Conservation (phyloP, 1,284 basidiomycete genomes). For the Cutaneotrichosporon cutaneum region DNA sequence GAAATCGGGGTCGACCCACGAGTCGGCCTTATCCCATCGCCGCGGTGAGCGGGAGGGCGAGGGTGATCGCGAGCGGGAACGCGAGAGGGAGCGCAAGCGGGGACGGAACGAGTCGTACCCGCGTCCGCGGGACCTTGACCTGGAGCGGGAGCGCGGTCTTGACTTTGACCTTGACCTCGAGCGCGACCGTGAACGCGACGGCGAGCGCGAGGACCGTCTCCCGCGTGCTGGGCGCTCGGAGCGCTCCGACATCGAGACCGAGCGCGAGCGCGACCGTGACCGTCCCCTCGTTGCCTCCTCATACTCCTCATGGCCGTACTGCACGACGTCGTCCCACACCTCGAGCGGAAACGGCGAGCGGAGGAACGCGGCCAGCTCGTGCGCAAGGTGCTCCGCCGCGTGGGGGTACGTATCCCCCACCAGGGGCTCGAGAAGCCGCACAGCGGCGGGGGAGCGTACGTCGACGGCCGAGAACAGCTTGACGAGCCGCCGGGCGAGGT, state of each 20-base stretch:
- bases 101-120: not conserved
- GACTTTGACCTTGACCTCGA: slow-evolving; percentile 17
- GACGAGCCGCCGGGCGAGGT: slow-evolving; percentile 66
- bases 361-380: slow-evolving; percentile 81
- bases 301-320: slow-evolving; percentile 48
- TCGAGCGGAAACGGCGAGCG: slow-evolving; percentile 79
- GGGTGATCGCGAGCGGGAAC: slow-evolving; percentile 19
- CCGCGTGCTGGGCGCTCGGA: too few relatives aligned
- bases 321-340: slow-evolving; percentile 74
- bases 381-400: slow-evolving; percentile 84
- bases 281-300: not conserved
- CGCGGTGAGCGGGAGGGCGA: slow-evolving; percentile 23
- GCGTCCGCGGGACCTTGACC: not conserved
- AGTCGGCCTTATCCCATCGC: slow-evolving; percentile 45
- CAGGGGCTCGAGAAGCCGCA: slow-evolving; percentile 74
- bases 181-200: not conserved
- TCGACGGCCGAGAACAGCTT: slow-evolving; percentile 83
- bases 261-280: slow-evolving; percentile 9
- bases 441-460: slow-evolving; percentile 77
- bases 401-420: slow-evolving; percentile 63
- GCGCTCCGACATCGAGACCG: slow-evolving; percentile 8
- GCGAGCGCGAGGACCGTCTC: too few relatives aligned
- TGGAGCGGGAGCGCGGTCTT: not conserved
- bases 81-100: slow-evolving; percentile 11
- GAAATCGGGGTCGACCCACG: slow-evolving; percentile 47